Evolutionary conservation across 352 stramenopile genomes (phyloP).

Genomic region (Pythium volutum): DNA sequence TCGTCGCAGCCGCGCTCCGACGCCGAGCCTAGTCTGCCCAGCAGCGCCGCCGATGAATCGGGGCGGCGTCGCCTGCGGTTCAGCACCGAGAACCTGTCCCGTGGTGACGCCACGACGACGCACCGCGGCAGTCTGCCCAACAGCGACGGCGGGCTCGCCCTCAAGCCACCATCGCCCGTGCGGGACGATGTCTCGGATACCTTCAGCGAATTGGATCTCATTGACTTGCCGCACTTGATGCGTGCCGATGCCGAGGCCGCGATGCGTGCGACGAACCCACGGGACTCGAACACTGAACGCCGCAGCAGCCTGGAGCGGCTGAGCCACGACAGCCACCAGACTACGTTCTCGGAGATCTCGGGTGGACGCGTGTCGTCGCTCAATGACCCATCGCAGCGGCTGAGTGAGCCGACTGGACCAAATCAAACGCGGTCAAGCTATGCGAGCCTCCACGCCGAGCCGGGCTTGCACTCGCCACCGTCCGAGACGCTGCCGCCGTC

Average conservation of each 20-base stretch:
- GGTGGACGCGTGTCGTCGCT: conserved; percentile 4
- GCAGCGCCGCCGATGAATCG: conserved; percentile 20
- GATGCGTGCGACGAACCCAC: too few species aligned
- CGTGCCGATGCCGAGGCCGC: conserved; percentile 39
- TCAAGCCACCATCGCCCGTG: conserved; percentile 33
- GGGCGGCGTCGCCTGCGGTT: conserved; percentile 8
- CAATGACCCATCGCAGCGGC: neutral
- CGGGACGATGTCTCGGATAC: conserved; percentile 61
- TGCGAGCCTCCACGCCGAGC: conserved; percentile 16
- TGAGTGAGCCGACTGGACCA: conserved; percentile 4
- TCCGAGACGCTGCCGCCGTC: neutral
- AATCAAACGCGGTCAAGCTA: conserved; percentile 9
- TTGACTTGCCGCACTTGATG: conserved; percentile 70
- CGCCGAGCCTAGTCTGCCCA: conserved; percentile 19
- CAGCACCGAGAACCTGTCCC: conserved; percentile 1
- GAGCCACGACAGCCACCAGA: conserved; percentile 26
- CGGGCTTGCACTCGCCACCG: conserved; percentile 8
- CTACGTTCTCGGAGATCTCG: conserved; percentile 21
- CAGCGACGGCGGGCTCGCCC: conserved; percentile 16
- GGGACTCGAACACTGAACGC: neutral
- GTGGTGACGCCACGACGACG: conserved; percentile 6
- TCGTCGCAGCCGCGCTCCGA: conserved; percentile 22
- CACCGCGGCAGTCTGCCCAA: conserved; percentile 29
- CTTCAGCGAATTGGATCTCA: conserved; percentile 74
- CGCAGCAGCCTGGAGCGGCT: conserved; percentile 23